A percentile compares a stretch with the other conserved stretches of the same genome.
Conservation (phyloP, 164 flowering plant species). For the Tetrastigma voinierianum region DNA sequence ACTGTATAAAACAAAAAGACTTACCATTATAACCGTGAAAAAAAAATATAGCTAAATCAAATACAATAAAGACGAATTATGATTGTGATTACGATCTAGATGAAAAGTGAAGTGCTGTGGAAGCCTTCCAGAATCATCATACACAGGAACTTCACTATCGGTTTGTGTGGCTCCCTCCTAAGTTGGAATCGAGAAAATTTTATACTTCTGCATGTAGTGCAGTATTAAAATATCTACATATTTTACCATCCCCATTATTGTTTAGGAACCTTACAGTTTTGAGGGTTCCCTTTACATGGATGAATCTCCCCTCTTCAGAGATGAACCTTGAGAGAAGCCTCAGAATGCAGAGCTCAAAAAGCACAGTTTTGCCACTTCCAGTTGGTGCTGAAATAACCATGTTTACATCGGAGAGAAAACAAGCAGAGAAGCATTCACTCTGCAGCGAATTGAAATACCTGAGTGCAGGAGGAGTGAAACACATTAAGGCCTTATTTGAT, state of each 20-base stretch:
- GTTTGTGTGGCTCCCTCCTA: not conserved
- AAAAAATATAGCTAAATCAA: not conserved
- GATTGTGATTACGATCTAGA: not conserved
- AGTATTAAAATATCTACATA: not conserved
- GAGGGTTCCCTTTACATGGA: conserved; percentile 72
- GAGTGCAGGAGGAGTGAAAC: conserved; percentile 19
- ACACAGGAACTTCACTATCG: not conserved
- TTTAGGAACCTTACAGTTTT: conserved; percentile 63
- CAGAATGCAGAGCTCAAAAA: conserved; percentile 95
- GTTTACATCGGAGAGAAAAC: conserved; percentile 78
- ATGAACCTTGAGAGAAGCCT: conserved; percentile 89
- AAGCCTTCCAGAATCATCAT: not conserved
- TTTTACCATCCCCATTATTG: not conserved
- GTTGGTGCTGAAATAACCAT: conserved; percentile 99
- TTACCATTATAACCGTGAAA: not conserved
- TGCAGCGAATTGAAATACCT: conserved; percentile 96
- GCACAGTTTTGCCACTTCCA: conserved; percentile 97
- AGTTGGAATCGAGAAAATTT: not conserved
- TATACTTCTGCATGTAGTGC: not conserved
- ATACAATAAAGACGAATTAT: not conserved
- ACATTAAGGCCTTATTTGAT: not conserved
- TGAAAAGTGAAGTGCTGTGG: not conserved
- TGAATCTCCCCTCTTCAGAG: conserved; percentile 59
- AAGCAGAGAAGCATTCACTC: conserved; percentile 89
- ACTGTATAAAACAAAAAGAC: not conserved